These are phyloP conservation scores for Arabidopsis arenosa DNA, from an alignment of 345 rosid genomes.

Conservation along the genomic window DNA sequence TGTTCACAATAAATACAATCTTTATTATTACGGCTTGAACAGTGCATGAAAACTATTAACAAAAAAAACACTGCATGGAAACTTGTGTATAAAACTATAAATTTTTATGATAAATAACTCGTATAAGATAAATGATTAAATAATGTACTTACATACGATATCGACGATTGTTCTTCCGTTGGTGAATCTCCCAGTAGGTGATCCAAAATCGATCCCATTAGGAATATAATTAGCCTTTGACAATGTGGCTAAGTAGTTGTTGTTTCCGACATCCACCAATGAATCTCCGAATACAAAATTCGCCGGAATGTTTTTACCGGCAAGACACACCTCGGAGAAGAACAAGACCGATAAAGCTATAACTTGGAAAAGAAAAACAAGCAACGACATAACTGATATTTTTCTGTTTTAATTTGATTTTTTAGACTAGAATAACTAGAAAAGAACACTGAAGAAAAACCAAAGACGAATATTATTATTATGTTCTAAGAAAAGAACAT, in stretches of 20 bases:
- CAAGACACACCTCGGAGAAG: slow-evolving; percentile 27
- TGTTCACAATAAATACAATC: slow-evolving; percentile 18
- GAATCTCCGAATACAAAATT: slow-evolving; percentile 79
- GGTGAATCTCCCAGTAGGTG: slow-evolving; percentile 61
- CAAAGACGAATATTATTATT: slow-evolving; percentile 1
- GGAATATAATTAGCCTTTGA: slow-evolving; percentile 68
- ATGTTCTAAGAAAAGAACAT: neutral
- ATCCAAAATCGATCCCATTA: slow-evolving; percentile 70
- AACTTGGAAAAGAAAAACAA: slow-evolving; percentile 24
- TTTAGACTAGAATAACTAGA: no score
- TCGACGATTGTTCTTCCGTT: slow-evolving; percentile 80
- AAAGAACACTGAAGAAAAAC: neutral
- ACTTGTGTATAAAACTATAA: slow-evolving; percentile 17
- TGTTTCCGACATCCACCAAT: slow-evolving; percentile 77
- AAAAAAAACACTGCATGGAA: slow-evolving; percentile 16
- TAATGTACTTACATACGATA: slow-evolving; percentile 53
- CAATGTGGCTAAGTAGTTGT: slow-evolving; percentile 66
- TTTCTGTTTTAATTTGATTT: neutral
- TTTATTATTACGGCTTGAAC: slow-evolving; percentile 14
- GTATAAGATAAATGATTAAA: neutral
- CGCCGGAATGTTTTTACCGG: slow-evolving; percentile 23
- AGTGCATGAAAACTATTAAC: no score
- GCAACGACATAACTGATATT: slow-evolving; percentile 30
- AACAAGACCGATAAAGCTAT: neutral
- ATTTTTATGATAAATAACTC: neutral